Conservation (phyloP, 2,329 filamentous ascomycete genomes). For the Amauroascus niger region DNA sequence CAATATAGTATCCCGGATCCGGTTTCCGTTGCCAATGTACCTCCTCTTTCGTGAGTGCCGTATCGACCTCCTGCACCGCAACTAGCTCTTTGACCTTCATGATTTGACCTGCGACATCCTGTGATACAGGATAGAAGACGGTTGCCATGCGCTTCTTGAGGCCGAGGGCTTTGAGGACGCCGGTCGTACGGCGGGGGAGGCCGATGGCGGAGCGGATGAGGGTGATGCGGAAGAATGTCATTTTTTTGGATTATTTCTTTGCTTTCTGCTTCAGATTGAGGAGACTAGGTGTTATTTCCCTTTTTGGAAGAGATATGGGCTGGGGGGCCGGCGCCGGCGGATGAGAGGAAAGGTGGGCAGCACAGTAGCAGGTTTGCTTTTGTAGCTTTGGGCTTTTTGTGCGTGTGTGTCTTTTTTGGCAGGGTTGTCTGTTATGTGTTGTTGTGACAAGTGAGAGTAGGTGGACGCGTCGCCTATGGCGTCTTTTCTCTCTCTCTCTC, state of each 20-base stretch:
- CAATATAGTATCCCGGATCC: conserved; percentile 70
- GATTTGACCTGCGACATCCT: conserved; percentile 77
- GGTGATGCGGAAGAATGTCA: conserved; percentile 84
- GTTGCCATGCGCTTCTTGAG: conserved; percentile 75
- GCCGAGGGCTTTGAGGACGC: conserved; percentile 74
- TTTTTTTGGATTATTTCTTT: conserved; percentile 29
- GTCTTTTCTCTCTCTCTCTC: background rate
- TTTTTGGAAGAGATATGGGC: background rate
- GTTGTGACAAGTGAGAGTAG: background rate
- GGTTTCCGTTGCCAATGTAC: conserved; percentile 63
- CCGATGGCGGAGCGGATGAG: conserved; percentile 84
- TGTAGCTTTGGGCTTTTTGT: background rate
- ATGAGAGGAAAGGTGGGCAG: background rate
- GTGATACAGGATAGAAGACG: conserved; percentile 77
- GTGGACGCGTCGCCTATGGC: background rate
- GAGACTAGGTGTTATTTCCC: background rate
- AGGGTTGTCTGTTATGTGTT: background rate
- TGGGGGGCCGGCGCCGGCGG: background rate
- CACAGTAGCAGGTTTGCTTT: background rate
- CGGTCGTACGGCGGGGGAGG: conserved; percentile 66
- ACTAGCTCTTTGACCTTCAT: conserved; percentile 92
- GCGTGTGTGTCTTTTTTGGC: background rate
- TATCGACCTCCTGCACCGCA: conserved; percentile 65
- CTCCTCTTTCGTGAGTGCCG: conserved; percentile 54
- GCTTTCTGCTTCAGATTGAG: too few species aligned